Evolutionary conservation across 2,329 filamentous ascomycete species (phyloP), one percentile per base, ranked within the genome.

Genomic region (Botryosphaeria dothidea): DNA sequence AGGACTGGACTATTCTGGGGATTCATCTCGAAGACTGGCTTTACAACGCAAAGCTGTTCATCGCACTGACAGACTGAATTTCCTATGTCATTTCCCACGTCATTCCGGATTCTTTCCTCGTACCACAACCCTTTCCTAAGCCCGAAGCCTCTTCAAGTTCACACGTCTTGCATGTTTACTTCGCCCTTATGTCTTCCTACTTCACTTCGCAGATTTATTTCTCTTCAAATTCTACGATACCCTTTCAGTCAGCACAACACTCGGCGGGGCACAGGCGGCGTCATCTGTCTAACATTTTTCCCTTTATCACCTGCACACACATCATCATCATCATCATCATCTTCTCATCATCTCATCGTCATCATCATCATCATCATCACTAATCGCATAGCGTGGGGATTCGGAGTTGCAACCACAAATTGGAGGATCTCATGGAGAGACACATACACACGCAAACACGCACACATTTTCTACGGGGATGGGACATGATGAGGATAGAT

Each of bases 321-420:
- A 60, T 60, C 56, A n/a, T n/a, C n/a, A n/a, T n/a, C n/a, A n/a
- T n/a, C n/a, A n/a, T n/a, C n/a, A n/a, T n/a, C n/a, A n/a, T n/a
- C n/a, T n/a, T n/a, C n/a, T n/a, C n/a, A n/a, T n/a, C n/a, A n/a
- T n/a, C n/a, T n/a, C n/a, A n/a, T n/a, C n/a, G n/a, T n/a, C n/a
- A n/a, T n/a, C n/a, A n/a, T n/a, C n/a, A n/a, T n/a, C n/a, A n/a
- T n/a, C n/a, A n/a, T n/a, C n/a, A 60, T 60, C 56, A 60, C 56
- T 60, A 60, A 60, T 60, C 56, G 56, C 56, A 60, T 60, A 60
- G 56, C 56, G 56, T 60, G 56, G 56, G 56, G 38, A 60, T 60
- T 60, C 27, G 56, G 56, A 60, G 56, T 60, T 60, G 56, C 38
- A 60, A 46, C 11, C 56, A 60, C 56, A 60, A 46, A 60, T 60